Percentiles rank a stretch among this genome's conserved stretches.
These are phyloP conservation scores for Lactarius hengduanensis DNA, from an alignment of 768 basidiomycete species.

Conservation along the genomic window DNA sequence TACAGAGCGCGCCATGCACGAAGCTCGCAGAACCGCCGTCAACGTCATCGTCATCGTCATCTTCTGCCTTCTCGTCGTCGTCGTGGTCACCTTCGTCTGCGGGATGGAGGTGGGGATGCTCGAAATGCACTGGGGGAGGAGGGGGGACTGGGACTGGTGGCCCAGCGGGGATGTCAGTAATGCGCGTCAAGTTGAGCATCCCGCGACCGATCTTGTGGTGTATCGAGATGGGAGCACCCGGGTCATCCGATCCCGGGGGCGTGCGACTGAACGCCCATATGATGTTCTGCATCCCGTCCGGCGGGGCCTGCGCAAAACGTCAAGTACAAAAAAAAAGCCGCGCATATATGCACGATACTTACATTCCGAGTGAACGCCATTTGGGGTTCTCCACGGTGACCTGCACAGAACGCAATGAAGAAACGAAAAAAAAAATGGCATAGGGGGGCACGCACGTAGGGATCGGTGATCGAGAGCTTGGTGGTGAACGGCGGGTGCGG, in stretches of 20 bases:
- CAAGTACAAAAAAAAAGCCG: no score
- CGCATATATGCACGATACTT: no score
- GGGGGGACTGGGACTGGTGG: background rate
- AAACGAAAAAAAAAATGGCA: background rate
- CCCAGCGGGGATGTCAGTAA: slow-evolving; percentile 33
- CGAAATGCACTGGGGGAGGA: no score
- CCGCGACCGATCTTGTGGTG: slow-evolving; percentile 47
- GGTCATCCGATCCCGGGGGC: slow-evolving; percentile 44
- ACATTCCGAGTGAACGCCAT: slow-evolving; percentile 23
- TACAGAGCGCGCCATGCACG: slow-evolving; percentile 51
- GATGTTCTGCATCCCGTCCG: slow-evolving; percentile 42
- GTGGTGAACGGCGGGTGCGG: slow-evolving; percentile 53
- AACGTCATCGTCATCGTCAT: no score
- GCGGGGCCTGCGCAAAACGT: slow-evolving; percentile 40
- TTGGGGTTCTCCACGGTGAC: slow-evolving; percentile 11
- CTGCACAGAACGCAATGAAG: background rate
- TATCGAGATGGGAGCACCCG: slow-evolving; percentile 45
- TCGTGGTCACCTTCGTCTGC: no score
- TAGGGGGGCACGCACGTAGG: slow-evolving; percentile 41
- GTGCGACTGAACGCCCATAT: slow-evolving; percentile 60
- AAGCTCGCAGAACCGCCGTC: slow-evolving; percentile 38
- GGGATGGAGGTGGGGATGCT: no score
- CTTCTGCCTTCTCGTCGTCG: no score
- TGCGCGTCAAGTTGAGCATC: slow-evolving; percentile 46
- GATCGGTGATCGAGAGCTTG: no score